Percentiles rank a stretch among this genome's conserved stretches.
These are phyloP conservation scores for Mycosphaerelloides madeirae DNA, from an alignment of 2,329 filamentous ascomycete species.

Conservation along the genomic window DNA sequence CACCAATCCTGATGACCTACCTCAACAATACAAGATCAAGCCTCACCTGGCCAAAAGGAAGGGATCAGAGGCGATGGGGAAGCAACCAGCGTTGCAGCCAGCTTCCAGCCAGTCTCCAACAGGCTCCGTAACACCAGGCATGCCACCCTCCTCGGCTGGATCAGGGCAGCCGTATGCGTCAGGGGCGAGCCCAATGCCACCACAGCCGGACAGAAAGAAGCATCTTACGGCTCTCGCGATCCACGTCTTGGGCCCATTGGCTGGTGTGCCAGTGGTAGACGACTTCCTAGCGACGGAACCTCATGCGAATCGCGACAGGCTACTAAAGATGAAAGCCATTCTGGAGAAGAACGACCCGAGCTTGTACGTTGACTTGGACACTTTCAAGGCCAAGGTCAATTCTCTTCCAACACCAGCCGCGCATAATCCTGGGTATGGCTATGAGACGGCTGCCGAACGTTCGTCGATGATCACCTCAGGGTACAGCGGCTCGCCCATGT, in stretches of 20 bases:
- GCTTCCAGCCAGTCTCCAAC: constrained; percentile 26
- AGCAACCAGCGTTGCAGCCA: constrained; percentile 26
- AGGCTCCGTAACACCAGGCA: constrained; percentile 19
- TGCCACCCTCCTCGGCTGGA: constrained; percentile 15
- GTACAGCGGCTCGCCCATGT: constrained; percentile 27
- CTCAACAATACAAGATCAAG: constrained; percentile 75
- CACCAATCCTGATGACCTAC: constrained; percentile 83
- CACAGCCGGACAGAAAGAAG: constrained; percentile 13
- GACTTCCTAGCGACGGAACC: constrained; percentile 26
- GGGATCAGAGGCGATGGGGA: constrained; percentile 28
- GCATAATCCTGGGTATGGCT: constrained; percentile 15
- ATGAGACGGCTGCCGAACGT: constrained; percentile 17
- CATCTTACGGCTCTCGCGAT: constrained; percentile 27
- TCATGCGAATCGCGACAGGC: constrained; percentile 25
- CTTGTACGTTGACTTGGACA: constrained; percentile 17
- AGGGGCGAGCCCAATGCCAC: constrained; percentile 14
- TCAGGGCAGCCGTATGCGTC: constrained; percentile 14
- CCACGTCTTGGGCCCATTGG: constrained; percentile 23
- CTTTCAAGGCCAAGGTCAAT: constrained; percentile 22
- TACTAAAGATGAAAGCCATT: constrained; percentile 22
- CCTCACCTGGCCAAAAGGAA: constrained; percentile 69
- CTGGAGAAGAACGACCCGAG: constrained; percentile 18
- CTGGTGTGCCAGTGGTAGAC: constrained; percentile 23
- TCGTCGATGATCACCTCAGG: constrained; percentile 15
- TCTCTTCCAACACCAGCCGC: constrained; percentile 21